Evolutionary conservation across 192 early-diverging fungal genomes (phyloP), one percentile per base, ranked within the genome.

Genomic region (Rhizophlyctis rosea): DNA sequence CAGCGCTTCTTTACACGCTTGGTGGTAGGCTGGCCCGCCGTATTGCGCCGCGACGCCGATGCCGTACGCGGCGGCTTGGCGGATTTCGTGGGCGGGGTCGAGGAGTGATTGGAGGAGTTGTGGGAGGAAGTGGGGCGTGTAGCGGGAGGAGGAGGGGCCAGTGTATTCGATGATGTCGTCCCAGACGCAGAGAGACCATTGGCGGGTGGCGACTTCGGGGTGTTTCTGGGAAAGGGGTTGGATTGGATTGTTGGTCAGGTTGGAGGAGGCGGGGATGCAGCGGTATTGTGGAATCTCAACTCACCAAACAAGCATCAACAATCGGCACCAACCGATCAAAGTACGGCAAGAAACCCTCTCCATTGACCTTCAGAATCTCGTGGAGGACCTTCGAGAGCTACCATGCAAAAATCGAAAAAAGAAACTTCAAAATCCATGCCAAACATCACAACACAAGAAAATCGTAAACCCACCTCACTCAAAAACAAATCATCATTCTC

Each of bases 41-140:
- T 84, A 90, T 72, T 92, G 80, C 33, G 89, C 97, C 62, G 87
- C 87, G n/a, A 96, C 79, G 33, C 96, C 96, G 23, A 98, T 73
- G 63, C 93, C 94, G 74, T 95, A 99, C 16, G 91, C 89, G 11
- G 95, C 89, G 4, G 93, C 88, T 82, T 99, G 97, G 11, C 94
- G 87, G 35, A 99, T 83, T 58, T 98, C 92, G 0, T 79, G 64
- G 50, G 75, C 71, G 33, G 72, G 55, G 61, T 85, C 81, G 16
- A 74, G 72, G n/a, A 91, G 34, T 24, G 80, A 76, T 34, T 75
- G 69, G 3, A 85, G 66, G 72, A 93, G 71, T 36, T 64, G 69
- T 39, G 78, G 78, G 30, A 94, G 81, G 69, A 93, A 92, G 57
- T 84, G 84, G 21, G 67, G 70, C 50, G 79, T 75, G 67, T 81